These are phyloP conservation scores for Eutrema salsugineum DNA, from an alignment of 441 rosid species.

Conservation along the genomic window DNA sequence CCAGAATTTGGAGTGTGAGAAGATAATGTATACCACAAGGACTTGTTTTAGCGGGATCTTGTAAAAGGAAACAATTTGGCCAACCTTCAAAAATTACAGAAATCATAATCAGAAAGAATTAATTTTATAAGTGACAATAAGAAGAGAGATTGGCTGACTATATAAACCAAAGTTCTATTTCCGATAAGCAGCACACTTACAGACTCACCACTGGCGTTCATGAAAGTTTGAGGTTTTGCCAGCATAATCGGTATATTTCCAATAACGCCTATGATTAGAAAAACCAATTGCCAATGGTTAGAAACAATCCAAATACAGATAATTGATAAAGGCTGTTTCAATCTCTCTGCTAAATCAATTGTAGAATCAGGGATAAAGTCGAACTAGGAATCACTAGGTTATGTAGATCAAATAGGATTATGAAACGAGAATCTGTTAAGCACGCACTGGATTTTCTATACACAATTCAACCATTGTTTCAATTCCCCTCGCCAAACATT, in stretches of 20 bases:
- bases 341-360: not conserved
- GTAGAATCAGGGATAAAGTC: not conserved
- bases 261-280: conserved; percentile 51
- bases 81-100: conserved; percentile 58
- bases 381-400: not conserved
- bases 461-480: not conserved
- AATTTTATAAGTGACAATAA: not conserved
- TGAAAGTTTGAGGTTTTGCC: conserved; percentile 94
- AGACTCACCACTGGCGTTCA: conserved; percentile 96
- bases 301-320: not conserved
- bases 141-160: conserved; percentile 2
- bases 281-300: not conserved
- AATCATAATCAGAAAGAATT: conserved; percentile 17
- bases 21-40: conserved; percentile 53
- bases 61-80: conserved; percentile 76
- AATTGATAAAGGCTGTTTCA: not conserved
- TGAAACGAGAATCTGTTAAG: not conserved
- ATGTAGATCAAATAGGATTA: not conserved
- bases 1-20: not conserved
- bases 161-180: conserved; percentile 20
- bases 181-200: conserved; percentile 65
- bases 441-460: not conserved
- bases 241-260: conserved; percentile 85
- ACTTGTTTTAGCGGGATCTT: conserved; percentile 94
- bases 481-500: not conserved